Conservation (phyloP, 345 rosid genomes). For the Aethionema arabicum region DNA sequence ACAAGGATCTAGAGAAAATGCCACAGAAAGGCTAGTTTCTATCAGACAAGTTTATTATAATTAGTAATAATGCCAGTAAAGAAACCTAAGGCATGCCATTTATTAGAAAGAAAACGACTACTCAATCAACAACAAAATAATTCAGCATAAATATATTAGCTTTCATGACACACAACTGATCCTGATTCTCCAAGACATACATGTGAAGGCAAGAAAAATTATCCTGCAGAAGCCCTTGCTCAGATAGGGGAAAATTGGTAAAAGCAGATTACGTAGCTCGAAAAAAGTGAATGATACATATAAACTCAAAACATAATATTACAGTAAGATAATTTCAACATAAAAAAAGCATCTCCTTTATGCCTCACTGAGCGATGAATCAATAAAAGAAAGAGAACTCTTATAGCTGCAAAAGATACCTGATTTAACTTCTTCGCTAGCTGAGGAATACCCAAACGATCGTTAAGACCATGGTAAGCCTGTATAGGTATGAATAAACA, state of each 20-base stretch:
- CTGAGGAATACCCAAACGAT: constrained; percentile 66
- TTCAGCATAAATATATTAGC: neutral
- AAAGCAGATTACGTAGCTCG: neutral
- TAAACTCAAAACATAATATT: neutral
- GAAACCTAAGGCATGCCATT: neutral
- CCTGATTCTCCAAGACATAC: constrained; percentile 6
- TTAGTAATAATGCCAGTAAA: constrained; percentile 2
- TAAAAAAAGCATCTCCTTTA: constrained; percentile 1
- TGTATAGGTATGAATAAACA: constrained; percentile 30
- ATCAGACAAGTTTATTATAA: constrained; percentile 20
- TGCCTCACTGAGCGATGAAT: constrained; percentile 6
- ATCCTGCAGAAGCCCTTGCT: constrained; percentile 9
- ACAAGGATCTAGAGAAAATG: constrained; percentile 50
- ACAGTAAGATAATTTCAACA: constrained; percentile 3
- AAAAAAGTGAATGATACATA: constrained; percentile 1
- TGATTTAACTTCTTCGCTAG: constrained; percentile 73
- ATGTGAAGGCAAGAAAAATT: constrained; percentile 6
- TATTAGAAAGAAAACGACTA: constrained; percentile 6
- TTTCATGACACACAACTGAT: constrained; percentile 3
- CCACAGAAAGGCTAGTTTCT: constrained; percentile 16
- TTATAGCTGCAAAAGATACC: constrained; percentile 36
- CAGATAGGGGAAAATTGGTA: constrained; percentile 8
- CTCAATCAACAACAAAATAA: constrained; percentile 8
- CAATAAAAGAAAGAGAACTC: neutral
- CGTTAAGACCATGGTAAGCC: constrained; percentile 61